These are phyloP conservation scores for Alternaria sp. DNA, from an alignment of 2,329 filamentous ascomycete species.

Conservation along the genomic window DNA sequence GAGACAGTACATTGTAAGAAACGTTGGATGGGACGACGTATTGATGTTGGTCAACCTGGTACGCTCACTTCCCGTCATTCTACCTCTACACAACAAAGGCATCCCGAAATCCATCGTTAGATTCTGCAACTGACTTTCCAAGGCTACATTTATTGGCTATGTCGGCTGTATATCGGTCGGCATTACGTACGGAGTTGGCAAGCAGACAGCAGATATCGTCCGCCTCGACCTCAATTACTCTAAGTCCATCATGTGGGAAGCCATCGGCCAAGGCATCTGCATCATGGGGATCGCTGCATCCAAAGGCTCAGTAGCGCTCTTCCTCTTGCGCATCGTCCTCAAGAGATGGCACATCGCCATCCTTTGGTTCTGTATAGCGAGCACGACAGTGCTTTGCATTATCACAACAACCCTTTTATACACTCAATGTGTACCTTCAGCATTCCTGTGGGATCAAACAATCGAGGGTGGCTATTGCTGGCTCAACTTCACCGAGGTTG, in stretches of 20 bases:
- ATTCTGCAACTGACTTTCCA: neutral
- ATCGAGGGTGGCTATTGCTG: conserved; percentile 38
- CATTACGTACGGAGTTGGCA: conserved; percentile 41
- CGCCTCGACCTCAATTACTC: conserved; percentile 34
- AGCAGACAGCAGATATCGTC: conserved; percentile 32
- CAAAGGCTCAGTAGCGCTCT: conserved; percentile 44
- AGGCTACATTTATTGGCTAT: conserved; percentile 41
- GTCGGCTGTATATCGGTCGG: conserved; percentile 37
- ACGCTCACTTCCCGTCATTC: conserved; percentile 1
- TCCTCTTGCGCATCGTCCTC: conserved; percentile 44
- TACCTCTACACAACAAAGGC: neutral
- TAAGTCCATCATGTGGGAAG: conserved; percentile 46
- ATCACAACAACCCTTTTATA: conserved; percentile 41
- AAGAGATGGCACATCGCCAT: conserved; percentile 40
- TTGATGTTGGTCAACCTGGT: conserved; percentile 43
- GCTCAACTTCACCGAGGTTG: conserved; percentile 41
- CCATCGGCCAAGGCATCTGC: conserved; percentile 43
- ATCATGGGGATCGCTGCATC: conserved; percentile 45
- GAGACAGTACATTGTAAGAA: conserved; percentile 38
- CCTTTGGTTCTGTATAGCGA: conserved; percentile 44
- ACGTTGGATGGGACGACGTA: conserved; percentile 42
- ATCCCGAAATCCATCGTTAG: neutral
- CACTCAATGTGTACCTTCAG: conserved; percentile 39
- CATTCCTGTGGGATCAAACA: conserved; percentile 40
- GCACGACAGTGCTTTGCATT: conserved; percentile 36